phyloP scores from a whole-genome alignment of 805 yeast species.

The Sungouiella blattae region DNA sequence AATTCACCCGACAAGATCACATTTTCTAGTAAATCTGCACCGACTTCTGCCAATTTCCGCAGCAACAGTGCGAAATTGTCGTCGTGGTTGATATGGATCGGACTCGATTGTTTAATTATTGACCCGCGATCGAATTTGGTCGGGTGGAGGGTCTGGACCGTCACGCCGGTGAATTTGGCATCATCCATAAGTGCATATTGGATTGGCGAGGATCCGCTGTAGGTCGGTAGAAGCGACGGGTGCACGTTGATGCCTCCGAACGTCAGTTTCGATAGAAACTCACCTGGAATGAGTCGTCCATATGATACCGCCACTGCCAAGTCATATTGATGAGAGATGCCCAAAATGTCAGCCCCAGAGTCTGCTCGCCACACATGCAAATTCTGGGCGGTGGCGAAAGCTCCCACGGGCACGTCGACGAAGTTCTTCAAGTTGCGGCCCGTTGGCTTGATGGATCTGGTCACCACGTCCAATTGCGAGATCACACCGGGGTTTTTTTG shows the following conservation, averaged over 20 bases:
- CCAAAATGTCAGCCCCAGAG: conserved; percentile 33
- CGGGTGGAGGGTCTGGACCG: conserved; percentile 89
- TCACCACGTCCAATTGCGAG: conserved; percentile 53
- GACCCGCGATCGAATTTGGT: conserved; percentile 78
- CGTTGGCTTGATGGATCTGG: conserved; percentile 58
- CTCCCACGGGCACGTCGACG: conserved; percentile 53
- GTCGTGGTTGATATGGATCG: conserved; percentile 32
- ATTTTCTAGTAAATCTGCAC: conserved; percentile 54
- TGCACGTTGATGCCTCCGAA: conserved; percentile 86
- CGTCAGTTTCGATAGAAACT: conserved; percentile 44
- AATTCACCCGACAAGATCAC: conserved; percentile 37
- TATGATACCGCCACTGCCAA: conserved; percentile 89
- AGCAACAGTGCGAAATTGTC: conserved; percentile 49
- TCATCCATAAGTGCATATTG: conserved; percentile 71
- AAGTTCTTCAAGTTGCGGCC: conserved; percentile 53
- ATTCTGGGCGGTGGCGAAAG: conserved; percentile 29
- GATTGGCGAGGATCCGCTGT: conserved; percentile 87
- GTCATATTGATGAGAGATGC: conserved; percentile 36
- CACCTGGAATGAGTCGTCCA: conserved; percentile 73
- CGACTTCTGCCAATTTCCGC: conserved; percentile 51
- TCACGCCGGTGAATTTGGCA: conserved; percentile 70
- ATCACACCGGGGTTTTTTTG: conserved; percentile 15
- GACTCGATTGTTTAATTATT: conserved; percentile 56
- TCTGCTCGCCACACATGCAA: conserved; percentile 53
- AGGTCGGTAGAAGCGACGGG: conserved; percentile 80